phyloP scores from a whole-genome alignment of 2,329 filamentous ascomycete genomes.

The Alternaria tenuissima region DNA sequence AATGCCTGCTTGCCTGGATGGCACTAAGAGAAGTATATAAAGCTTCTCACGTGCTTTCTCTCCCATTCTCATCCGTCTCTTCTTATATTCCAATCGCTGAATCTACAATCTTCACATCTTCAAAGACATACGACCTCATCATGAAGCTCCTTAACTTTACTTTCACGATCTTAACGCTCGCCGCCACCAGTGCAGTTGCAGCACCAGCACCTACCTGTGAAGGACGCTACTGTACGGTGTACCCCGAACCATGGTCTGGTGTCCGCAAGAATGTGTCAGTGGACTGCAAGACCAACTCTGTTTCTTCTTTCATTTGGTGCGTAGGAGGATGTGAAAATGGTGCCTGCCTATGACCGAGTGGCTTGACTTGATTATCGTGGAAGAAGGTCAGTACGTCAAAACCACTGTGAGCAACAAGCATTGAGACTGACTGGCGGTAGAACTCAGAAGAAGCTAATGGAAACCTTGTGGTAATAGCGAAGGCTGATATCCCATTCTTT shows the following conservation, averaged over 20 bases:
- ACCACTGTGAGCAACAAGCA: background rate
- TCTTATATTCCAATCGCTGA: background rate
- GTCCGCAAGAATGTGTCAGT: background rate
- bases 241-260: background rate
- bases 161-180: background rate
- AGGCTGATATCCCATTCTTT: background rate
- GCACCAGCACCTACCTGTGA: background rate
- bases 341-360: background rate
- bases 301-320: background rate
- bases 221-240: background rate
- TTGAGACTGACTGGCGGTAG: background rate
- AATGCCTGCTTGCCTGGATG: background rate
- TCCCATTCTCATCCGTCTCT: background rate
- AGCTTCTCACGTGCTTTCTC: background rate
- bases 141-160: background rate
- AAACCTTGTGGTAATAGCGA: background rate
- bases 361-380: background rate
- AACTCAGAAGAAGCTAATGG: background rate
- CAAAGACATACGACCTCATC: background rate
- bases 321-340: background rate
- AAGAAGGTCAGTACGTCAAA: background rate
- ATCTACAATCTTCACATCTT: background rate
- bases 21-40: background rate
- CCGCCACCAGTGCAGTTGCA: background rate
- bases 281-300: background rate